Conservation (phyloP, 306 rosid species). For the Malus fusca region DNA sequence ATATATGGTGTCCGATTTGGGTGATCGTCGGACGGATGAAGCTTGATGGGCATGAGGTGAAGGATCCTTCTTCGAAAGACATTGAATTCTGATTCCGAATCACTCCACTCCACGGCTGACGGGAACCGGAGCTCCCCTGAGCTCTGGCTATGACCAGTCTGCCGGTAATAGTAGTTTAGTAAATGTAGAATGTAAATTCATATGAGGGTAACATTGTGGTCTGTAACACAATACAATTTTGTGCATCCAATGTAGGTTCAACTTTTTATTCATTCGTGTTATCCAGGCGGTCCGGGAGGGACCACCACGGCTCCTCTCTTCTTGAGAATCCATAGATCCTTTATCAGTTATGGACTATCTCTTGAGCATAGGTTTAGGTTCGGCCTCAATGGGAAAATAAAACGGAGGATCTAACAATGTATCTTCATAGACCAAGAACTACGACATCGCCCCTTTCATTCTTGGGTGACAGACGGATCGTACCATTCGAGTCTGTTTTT, state of each 20-base stretch:
- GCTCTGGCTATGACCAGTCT: conserved; percentile 2
- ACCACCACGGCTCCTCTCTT: no score
- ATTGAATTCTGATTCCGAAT: not conserved
- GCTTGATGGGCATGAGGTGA: not conserved
- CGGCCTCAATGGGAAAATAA: no score
- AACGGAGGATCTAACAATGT: no score
- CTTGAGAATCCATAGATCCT: no score
- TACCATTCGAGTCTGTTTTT: no score
- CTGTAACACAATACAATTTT: conserved; percentile 1
- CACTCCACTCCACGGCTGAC: not conserved
- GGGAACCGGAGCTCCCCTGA: not conserved
- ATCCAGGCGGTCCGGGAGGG: no score
- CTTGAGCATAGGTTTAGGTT: no score
- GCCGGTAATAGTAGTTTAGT: not conserved
- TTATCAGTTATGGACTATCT: no score
- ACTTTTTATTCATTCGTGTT: no score
- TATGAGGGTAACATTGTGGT: not conserved
- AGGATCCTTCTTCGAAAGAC: not conserved
- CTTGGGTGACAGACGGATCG: no score
- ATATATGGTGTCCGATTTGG: conserved; percentile 17
- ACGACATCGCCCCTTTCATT: no score
- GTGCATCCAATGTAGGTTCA: not conserved
- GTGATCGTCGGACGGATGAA: conserved; percentile 8
- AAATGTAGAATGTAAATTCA: not conserved
- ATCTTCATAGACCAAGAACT: no score